phyloP scores from a whole-genome alignment of 257 asterid species.

The Striga asiatica region DNA sequence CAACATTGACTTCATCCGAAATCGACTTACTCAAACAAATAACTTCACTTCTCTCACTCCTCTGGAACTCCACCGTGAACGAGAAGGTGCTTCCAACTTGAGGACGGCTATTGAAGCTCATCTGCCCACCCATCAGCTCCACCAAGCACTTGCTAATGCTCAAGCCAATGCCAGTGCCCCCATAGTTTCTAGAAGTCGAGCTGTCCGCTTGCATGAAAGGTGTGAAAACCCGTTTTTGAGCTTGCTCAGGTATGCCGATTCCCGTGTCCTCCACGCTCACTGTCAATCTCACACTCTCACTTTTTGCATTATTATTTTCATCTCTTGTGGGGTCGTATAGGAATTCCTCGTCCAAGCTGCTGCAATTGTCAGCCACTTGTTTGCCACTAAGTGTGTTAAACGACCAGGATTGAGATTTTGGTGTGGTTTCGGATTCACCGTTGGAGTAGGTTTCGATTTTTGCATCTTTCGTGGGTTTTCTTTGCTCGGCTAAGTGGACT shows the following conservation, averaged over 20 bases:
- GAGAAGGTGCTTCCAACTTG: constrained; percentile 84
- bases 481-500: constrained; percentile 66
- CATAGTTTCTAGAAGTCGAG: constrained; percentile 80
- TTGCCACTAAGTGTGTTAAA: constrained; percentile 65
- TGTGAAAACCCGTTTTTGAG: constrained; percentile 67
- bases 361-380: constrained; percentile 74
- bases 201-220: constrained; percentile 99
- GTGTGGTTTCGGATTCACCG: constrained; percentile 34
- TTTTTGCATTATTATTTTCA: constrained; percentile 18
- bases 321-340: constrained; percentile 21
- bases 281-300: constrained; percentile 37
- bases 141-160: constrained; percentile 90
- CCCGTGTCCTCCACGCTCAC: constrained; percentile 89
- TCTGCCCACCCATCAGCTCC: constrained; percentile 87
- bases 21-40: constrained; percentile 32
- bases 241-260: constrained; percentile 67
- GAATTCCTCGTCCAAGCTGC: constrained; percentile 45
- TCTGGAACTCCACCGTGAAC: constrained; percentile 46
- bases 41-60: constrained; percentile 29
- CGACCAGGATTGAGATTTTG: constrained; percentile 23
- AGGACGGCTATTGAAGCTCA: constrained; percentile 66
- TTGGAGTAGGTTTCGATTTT: constrained; percentile 25
- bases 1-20: constrained; percentile 41
- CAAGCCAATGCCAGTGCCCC: constrained; percentile 93
- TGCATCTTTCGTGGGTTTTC: constrained; percentile 24